Evolutionary conservation across 768 basidiomycete genomes (phyloP).

Genomic region (Leccinum uliginosum): DNA sequence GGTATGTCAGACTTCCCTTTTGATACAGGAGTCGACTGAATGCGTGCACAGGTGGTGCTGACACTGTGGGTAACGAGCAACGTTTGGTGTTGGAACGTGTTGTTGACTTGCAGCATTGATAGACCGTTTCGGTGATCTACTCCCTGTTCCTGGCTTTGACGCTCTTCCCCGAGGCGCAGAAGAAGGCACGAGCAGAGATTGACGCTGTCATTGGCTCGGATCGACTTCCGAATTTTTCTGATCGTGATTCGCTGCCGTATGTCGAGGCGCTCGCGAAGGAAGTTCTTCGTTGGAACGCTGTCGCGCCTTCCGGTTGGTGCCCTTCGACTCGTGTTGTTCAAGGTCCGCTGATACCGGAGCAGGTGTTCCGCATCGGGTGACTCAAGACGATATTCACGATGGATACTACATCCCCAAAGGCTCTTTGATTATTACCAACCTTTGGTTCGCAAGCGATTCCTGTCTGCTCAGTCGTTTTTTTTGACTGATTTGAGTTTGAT

Average conservation of each 20-base stretch:
- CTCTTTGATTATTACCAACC: slow-evolving; percentile 22
- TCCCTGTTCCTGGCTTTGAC: slow-evolving; percentile 61
- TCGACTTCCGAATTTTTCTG: slow-evolving; percentile 56
- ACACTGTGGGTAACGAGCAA: slow-evolving; percentile 28
- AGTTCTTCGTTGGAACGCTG: slow-evolving; percentile 42
- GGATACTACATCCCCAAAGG: slow-evolving; percentile 59
- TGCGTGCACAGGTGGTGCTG: slow-evolving; percentile 40
- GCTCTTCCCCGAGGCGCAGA: slow-evolving; percentile 50
- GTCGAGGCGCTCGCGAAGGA: slow-evolving; percentile 58
- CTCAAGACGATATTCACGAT: slow-evolving; percentile 58
- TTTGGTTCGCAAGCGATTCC: slow-evolving; percentile 12
- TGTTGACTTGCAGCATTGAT: slow-evolving; percentile 9
- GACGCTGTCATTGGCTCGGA: slow-evolving; percentile 56
- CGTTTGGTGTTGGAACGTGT: background rate
- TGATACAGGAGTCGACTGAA: slow-evolving; percentile 1
- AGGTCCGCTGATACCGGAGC: slow-evolving; percentile 29
- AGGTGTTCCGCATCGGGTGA: slow-evolving; percentile 45
- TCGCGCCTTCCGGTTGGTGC: slow-evolving; percentile 37
- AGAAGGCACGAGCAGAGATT: slow-evolving; percentile 60
- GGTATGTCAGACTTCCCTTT: slow-evolving; percentile 19
- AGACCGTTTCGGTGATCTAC: slow-evolving; percentile 62
- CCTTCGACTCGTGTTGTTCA: slow-evolving; percentile 10
- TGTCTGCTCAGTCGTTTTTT: slow-evolving; percentile 7
- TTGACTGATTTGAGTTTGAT: background rate
- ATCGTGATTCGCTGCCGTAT: slow-evolving; percentile 56